Conservation (phyloP, 2,329 filamentous ascomycete species). For the Septoria linicola region DNA sequence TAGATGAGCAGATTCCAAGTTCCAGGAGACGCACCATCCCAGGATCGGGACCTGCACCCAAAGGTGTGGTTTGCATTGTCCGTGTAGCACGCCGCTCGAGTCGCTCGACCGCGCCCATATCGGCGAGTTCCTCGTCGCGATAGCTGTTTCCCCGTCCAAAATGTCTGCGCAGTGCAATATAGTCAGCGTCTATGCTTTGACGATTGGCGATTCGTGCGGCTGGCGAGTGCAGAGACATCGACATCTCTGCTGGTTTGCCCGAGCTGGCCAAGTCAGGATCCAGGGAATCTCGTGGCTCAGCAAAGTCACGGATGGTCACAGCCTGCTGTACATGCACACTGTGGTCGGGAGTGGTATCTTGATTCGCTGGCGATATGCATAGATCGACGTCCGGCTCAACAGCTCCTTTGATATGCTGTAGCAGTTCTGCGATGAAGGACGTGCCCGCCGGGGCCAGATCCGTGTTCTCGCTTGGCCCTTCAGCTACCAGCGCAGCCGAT, state of each 20-base stretch:
- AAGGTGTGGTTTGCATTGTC: conserved; percentile 3
- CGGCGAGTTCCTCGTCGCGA: conserved; percentile 1
- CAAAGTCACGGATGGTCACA: conserved; percentile 3
- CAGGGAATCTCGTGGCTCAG: neutral
- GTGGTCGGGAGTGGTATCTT: neutral
- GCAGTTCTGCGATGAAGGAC: conserved; percentile 37
- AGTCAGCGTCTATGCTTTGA: conserved; percentile 18
- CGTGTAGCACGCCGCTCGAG: conserved; percentile 5
- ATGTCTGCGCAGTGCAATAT: conserved; percentile 10
- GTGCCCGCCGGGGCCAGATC: conserved; percentile 20
- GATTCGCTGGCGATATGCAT: conserved; percentile 18
- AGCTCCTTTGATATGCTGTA: conserved; percentile 40
- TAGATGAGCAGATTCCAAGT: neutral
- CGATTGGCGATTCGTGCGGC: conserved; percentile 31
- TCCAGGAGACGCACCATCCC: too few species aligned
- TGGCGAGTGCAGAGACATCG: neutral
- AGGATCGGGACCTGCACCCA: conserved; percentile 2
- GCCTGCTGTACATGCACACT: too few species aligned
- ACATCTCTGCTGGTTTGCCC: too few species aligned
- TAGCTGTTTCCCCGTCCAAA: conserved; percentile 7
- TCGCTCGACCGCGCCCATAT: neutral
- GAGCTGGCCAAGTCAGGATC: neutral
- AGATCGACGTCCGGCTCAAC: conserved; percentile 20
- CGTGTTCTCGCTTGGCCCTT: too few species aligned
- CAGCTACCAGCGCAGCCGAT: conserved; percentile 17